Conservation (phyloP, 495 filamentous ascomycete species). For the Penicillium flavigenum region DNA sequence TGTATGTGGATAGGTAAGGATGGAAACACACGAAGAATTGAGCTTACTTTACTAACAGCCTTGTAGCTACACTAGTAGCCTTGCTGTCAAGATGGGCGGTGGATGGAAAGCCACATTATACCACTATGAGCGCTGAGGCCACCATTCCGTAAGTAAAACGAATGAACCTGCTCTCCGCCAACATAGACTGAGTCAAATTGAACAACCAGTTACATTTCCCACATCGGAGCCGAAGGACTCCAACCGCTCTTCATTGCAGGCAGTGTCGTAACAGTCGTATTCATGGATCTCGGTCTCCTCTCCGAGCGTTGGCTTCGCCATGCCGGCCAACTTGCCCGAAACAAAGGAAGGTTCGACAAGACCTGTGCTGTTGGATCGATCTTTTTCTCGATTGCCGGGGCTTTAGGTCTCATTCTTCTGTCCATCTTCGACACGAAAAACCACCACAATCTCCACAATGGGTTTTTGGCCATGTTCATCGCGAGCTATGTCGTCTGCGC, state of each 20-base stretch:
- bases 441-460: slow-evolving; percentile 61
- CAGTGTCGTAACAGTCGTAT: slow-evolving; percentile 65
- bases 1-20: slow-evolving; percentile 64
- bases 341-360: slow-evolving; percentile 61
- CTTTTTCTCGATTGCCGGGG: slow-evolving; percentile 65
- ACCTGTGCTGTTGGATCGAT: slow-evolving; percentile 61
- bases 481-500: slow-evolving; percentile 62
- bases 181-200: slow-evolving; percentile 1
- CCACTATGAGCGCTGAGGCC: slow-evolving; percentile 56
- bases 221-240: slow-evolving; percentile 65
- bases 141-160: slow-evolving; percentile 58
- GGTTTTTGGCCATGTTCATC: slow-evolving; percentile 75
- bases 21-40: background rate
- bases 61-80: slow-evolving; percentile 53
- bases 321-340: slow-evolving; percentile 60
- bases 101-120: slow-evolving; percentile 54
- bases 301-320: slow-evolving; percentile 74
- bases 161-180: background rate
- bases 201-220: slow-evolving; percentile 51
- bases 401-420: slow-evolving; percentile 67
- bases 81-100: slow-evolving; percentile 65
- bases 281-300: slow-evolving; percentile 72
- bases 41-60: background rate
- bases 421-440: slow-evolving; percentile 70
- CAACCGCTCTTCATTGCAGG: slow-evolving; percentile 81